A percentile compares a stretch with the other conserved stretches of the same genome.
phyloP scores from a whole-genome alignment of 331 rosid genomes.

The Pyracantha coccinea region DNA sequence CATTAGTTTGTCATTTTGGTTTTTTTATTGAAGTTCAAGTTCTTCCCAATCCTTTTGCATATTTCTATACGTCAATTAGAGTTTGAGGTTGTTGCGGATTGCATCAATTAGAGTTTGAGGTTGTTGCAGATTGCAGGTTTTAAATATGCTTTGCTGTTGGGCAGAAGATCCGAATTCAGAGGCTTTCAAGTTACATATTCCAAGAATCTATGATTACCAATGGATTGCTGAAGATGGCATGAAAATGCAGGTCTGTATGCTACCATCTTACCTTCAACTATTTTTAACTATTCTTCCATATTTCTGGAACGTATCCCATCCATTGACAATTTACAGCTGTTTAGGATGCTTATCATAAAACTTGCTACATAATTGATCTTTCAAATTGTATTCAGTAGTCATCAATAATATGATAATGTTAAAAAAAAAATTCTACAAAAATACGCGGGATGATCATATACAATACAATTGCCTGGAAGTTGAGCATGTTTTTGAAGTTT shows the following conservation, averaged over 20 bases:
- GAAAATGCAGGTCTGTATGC: conserved; percentile 76
- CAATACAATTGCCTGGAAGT: background rate
- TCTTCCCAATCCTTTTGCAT: background rate
- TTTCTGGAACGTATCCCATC: background rate
- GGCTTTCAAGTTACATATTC: conserved; percentile 88
- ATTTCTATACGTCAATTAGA: background rate
- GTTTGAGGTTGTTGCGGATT: conserved; percentile 9
- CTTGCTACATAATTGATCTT: background rate
- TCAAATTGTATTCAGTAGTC: background rate
- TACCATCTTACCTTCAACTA: background rate
- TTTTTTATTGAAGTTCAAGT: background rate
- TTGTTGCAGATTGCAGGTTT: conserved; percentile 45
- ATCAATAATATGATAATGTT: background rate
- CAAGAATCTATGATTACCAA: conserved; percentile 65
- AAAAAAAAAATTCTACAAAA: background rate
- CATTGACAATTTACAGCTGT: background rate
- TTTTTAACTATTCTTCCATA: background rate
- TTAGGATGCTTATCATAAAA: background rate
- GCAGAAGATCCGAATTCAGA: conserved; percentile 86
- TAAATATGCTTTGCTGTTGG: conserved; percentile 96
- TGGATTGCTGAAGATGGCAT: conserved; percentile 98
- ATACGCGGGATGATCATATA: background rate
- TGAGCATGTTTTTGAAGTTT: background rate
- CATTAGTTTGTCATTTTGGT: background rate
- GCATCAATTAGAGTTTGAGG: background rate